These are phyloP conservation scores for Anisodus acutangulus DNA, from an alignment of 257 asterid species.

Conservation along the genomic window DNA sequence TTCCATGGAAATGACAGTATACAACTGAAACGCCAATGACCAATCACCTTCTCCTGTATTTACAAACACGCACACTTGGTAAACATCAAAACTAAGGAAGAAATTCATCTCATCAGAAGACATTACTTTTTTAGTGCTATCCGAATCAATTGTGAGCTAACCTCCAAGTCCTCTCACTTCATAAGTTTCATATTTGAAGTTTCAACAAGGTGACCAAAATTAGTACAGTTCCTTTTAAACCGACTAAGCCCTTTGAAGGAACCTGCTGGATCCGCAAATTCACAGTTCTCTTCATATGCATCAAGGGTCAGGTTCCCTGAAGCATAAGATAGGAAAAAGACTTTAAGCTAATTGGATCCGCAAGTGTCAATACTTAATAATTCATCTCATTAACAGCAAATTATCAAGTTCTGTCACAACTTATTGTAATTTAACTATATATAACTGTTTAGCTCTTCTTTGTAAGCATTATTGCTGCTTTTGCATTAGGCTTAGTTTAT, in stretches of 20 bases:
- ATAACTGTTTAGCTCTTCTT: background rate
- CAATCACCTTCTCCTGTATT: slow-evolving; percentile 79
- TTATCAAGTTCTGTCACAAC: background rate
- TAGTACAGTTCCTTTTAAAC: slow-evolving; percentile 92
- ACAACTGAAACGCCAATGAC: slow-evolving; percentile 97
- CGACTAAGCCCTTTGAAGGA: slow-evolving; percentile 76
- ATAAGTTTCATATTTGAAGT: slow-evolving; percentile 79
- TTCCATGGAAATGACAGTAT: slow-evolving; percentile 91
- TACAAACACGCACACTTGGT: background rate
- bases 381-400: background rate
- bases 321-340: background rate
- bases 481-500: too few species aligned
- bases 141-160: background rate
- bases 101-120: background rate
- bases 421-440: background rate
- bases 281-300: slow-evolving; percentile 91
- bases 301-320: slow-evolving; percentile 75
- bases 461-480: background rate
- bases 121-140: background rate
- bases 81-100: background rate
- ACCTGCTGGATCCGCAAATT: slow-evolving; percentile 99
- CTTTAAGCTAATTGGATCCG: background rate
- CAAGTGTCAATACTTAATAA: background rate
- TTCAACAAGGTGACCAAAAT: slow-evolving; percentile 78
- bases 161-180: slow-evolving; percentile 97